Base-by-base conservation (phyloP, 768 basidiomycete species). In the Suillus americanus region DNA sequence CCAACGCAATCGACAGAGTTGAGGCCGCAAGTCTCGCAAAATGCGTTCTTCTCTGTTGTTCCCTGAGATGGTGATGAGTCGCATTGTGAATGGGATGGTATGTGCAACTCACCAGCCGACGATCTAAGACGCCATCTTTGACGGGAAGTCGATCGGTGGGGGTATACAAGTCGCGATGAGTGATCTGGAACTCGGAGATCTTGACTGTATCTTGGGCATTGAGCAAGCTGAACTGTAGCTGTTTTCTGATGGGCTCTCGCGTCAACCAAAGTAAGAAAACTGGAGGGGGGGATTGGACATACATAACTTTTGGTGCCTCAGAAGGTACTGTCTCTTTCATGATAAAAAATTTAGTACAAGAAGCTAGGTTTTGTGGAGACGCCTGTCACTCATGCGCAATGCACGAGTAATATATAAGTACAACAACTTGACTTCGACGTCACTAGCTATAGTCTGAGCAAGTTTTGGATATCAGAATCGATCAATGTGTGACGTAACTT, bases 151-250 rank as follows among this genome's bases (percentile, higher is more conserved):
- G 85, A 72, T 94, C 92, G 25, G 84, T 86, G 14, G 88, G 83
- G 13, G 91, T 92, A 77, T 99, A 99, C 43, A 99, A 81, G 75
- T 97, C 95, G 30, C 93, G 85, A 74, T 93, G 90, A 20, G 93
- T 95, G 69, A 97, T 92, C 78, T 99, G 94, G 70, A 97, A 97
- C 77, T 99, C 97, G 10, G 97, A 92, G 64, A 98, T 86, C 73
- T 90, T 91, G 70, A 99, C 97, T 5, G 97, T 92, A 73, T 99
- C 96, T 77, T 98, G 95, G 35, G 94, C 90, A 76, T 90, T 93
- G 69, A 99, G 83, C 60, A 97, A 85, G 75, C 92, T 92, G 79
- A 99, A 99, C 81, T 99, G 97, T 38, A 99, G 85, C 75, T 93
- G 89, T 82, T 98, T 98, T 72, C 96, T 97, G 74, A 63, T 41